Evolutionary conservation across 2,329 filamentous ascomycete genomes (phyloP), one percentile per base, ranked within the genome.

Genomic region (Colletotrichum noveboracense): DNA sequence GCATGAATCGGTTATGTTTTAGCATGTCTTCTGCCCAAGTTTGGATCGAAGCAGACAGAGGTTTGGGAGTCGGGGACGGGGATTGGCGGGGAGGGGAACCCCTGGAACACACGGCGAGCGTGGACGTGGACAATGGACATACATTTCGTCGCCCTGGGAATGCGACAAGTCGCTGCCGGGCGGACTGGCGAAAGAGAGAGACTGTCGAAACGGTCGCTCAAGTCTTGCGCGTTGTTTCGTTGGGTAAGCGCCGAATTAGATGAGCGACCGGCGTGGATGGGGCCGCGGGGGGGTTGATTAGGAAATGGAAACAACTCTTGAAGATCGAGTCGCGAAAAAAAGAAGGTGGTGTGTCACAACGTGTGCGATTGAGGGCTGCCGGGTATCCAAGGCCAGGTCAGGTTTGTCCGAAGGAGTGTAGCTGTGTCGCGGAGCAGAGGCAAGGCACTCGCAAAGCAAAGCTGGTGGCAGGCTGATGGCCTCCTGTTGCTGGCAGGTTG

Each of bases 1-100:
- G 76, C 76, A 77, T 77, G 69, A 76, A 77, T 76, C 76, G 68
- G 65, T 70, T 28, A 66, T 73, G 77, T 78, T 78, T 78, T 78
- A 78, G 77, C 77, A 77, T 75, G 55, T 66, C 66, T 70, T 75
- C 71, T 70, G 24, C 58, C 43, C 58, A 75, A 70, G 60, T 74
- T 56, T 76, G 74, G 66, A 66, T 70, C 61, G 66, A 76, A 75
- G 70, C 70, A 73, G 48, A 64, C 56, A 32, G 64, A 28, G 73
- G 38, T 56, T 70, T 74, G 56, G 64, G 62, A 66, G 61, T 62
- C 43, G n/a, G 71, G 52, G 71, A 75, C 58, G 16, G 60, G 61
- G 61, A 48, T 48, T 30, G 56, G 43, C 26, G 60, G 24, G 66
- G 55, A 68, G 71, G 69, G 74, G 58, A 36, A 21, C 60, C 74